phyloP scores from a whole-genome alignment of 768 basidiomycete species.

The Trametes elegans region DNA sequence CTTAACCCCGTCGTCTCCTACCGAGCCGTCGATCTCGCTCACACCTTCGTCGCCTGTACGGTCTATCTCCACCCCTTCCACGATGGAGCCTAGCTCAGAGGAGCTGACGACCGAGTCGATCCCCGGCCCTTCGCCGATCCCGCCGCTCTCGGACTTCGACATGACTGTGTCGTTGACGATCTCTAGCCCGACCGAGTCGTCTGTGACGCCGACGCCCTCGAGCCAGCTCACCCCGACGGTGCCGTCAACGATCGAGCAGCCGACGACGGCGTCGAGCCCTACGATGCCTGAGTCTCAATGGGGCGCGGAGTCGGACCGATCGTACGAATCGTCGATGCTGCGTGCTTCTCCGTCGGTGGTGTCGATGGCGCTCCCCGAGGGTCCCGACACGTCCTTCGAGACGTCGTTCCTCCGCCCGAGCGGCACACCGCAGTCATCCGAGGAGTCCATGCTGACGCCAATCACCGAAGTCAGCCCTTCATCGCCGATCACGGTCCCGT shows the following conservation, averaged over 20 bases:
- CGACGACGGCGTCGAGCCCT: slow-evolving; percentile 38
- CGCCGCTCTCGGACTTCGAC: slow-evolving; percentile 26
- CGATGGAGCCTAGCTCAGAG: slow-evolving; percentile 6
- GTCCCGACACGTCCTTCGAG: slow-evolving; percentile 63
- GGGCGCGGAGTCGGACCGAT: slow-evolving; percentile 61
- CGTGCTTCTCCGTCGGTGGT: slow-evolving; percentile 65
- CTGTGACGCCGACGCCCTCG: slow-evolving; percentile 32
- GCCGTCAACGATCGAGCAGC: slow-evolving; percentile 26
- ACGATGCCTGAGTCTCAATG: slow-evolving; percentile 47
- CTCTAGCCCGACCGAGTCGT: slow-evolving; percentile 44
- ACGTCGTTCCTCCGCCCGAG: slow-evolving; percentile 73
- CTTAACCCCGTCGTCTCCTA: too few relatives aligned
- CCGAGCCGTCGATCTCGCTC: not conserved
- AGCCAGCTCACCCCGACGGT: slow-evolving; percentile 25
- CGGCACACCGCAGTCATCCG: slow-evolving; percentile 29
- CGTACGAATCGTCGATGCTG: slow-evolving; percentile 78
- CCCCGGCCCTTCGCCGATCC: slow-evolving; percentile 31
- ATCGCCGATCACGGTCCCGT: slow-evolving; percentile 26
- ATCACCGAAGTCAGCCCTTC: slow-evolving; percentile 31
- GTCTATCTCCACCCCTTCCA: slow-evolving; percentile 17
- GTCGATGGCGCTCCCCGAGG: slow-evolving; percentile 53
- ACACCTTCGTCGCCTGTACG: not conserved
- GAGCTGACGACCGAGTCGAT: slow-evolving; percentile 16
- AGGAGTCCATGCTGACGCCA: slow-evolving; percentile 31
- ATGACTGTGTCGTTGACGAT: slow-evolving; percentile 37